Base-by-base conservation (phyloP, 345 rosid species). In the Acer negundo region DNA sequence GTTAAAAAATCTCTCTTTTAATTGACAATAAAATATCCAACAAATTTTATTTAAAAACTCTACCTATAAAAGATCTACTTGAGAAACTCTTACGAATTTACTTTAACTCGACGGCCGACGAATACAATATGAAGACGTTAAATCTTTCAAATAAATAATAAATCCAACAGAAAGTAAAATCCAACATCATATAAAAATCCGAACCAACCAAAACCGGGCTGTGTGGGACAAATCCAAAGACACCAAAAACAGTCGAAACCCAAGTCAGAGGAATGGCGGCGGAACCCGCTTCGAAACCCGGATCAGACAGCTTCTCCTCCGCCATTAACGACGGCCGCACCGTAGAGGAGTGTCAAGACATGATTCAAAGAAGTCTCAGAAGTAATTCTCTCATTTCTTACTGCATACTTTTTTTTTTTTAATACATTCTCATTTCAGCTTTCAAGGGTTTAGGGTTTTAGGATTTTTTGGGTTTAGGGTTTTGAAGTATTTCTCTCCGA, bases 301-400 rank as follows among this genome's bases (percentile, higher is more conserved):
- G 51, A 20, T 51, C 77, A 73, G 74, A 75, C 12, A 24, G 66
- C 63, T n/a, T 17, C 74, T 68, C 80, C 35, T 16, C 73, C 28
- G 12, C 71, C 3, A 62, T 42, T 24, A 1, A n/a, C 59, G 71
- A 73, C 51, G 81, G 91, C 63, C 9, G 47, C 8, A 73, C 89
- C 0, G 19, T 75, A 1, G 72, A 88, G 74, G 86, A 86, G 79
- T 87, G 90, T 78, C 65, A 78, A 62, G 72, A 83, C 38, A 86
- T 86, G 90, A 90, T 90, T 74, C 87, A 75, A 15, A 62, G 74
- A 82, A 89, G 93, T 73, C 83, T 91, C 53, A 84, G 83, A 80
- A 83, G 95, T 89, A 87, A 77, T n/a, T 31, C 9, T 78, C n/a
- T 40, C 17, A 22, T 40, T 26, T 31, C 20, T 35, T 31, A 6